A percentile compares a stretch with the other conserved stretches of the same genome.
Evolutionary conservation across 2,329 filamentous ascomycete genomes (phyloP).

Genomic region (Lachnellula arida): DNA sequence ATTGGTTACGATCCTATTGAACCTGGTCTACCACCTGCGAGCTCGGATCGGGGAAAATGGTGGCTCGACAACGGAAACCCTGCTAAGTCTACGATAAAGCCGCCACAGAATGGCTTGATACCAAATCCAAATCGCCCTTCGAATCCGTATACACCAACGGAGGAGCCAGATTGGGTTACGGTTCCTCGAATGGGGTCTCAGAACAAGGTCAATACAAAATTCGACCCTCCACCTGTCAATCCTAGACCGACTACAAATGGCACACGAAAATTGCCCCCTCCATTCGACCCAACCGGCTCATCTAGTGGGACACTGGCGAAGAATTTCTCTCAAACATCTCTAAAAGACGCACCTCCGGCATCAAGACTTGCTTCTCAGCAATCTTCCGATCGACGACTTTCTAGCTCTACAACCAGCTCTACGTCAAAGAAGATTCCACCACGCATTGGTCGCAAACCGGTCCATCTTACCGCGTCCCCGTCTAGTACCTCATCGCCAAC

Average conservation of each 20-base stretch:
- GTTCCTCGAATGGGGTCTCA: slow-evolving; percentile 41
- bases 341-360: slow-evolving; percentile 7
- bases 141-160: slow-evolving; percentile 73
- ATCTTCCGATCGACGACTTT: slow-evolving; percentile 21
- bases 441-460: slow-evolving; percentile 30
- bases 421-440: slow-evolving; percentile 29
- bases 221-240: slow-evolving; percentile 14
- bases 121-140: slow-evolving; percentile 70
- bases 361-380: slow-evolving; percentile 9
- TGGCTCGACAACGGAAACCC: slow-evolving; percentile 68
- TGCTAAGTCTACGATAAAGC: slow-evolving; percentile 66
- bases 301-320: slow-evolving; percentile 12
- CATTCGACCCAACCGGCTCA: slow-evolving; percentile 17
- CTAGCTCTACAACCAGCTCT: slow-evolving; percentile 26
- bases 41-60: slow-evolving; percentile 65
- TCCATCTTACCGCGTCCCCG: slow-evolving; percentile 27
- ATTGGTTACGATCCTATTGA: slow-evolving; percentile 80
- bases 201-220: background rate
- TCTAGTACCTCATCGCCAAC: slow-evolving; percentile 18
- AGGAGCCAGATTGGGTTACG: slow-evolving; percentile 81
- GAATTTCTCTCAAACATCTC: slow-evolving; percentile 16
- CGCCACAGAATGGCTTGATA: slow-evolving; percentile 57
- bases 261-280: slow-evolving; percentile 28
- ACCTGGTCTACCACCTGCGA: slow-evolving; percentile 66
- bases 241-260: slow-evolving; percentile 15